phyloP scores from a whole-genome alignment of 805 yeast species.

The Metschnikowia continentalis region DNA sequence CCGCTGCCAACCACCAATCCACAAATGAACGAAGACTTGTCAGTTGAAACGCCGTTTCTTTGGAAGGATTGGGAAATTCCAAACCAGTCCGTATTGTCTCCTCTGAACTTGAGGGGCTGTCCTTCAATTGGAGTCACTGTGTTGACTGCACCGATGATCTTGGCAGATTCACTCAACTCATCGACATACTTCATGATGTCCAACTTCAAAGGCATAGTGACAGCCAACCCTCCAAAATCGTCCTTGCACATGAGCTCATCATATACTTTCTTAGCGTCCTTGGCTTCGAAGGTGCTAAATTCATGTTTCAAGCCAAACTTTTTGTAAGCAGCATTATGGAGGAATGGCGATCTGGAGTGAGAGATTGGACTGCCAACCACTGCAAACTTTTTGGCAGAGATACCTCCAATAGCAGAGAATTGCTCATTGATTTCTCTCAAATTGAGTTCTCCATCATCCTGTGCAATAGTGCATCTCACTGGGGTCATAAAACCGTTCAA shows the following conservation, averaged over 20 bases:
- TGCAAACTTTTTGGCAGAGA: slow-evolving; percentile 53
- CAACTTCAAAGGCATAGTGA: slow-evolving; percentile 89
- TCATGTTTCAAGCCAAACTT: slow-evolving; percentile 73
- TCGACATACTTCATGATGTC: slow-evolving; percentile 67
- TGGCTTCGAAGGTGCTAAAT: slow-evolving; percentile 67
- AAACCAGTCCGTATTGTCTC: slow-evolving; percentile 94
- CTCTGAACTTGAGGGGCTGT: slow-evolving; percentile 46
- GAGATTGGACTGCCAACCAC: slow-evolving; percentile 78
- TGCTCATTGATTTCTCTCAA: slow-evolving; percentile 60
- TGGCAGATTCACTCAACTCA: slow-evolving; percentile 72
- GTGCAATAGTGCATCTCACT: slow-evolving; percentile 67
- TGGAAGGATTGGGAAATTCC: slow-evolving; percentile 74
- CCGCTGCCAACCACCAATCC: slow-evolving; percentile 96
- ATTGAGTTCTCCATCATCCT: slow-evolving; percentile 69
- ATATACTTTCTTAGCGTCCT: slow-evolving; percentile 53
- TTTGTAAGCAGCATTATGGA: slow-evolving; percentile 78
- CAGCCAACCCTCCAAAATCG: slow-evolving; percentile 87
- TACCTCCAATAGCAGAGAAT: slow-evolving; percentile 59
- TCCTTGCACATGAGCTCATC: slow-evolving; percentile 45
- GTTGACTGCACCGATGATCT: slow-evolving; percentile 88
- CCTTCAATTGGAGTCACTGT: slow-evolving; percentile 58
- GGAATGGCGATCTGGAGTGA: slow-evolving; percentile 84
- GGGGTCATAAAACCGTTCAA: slow-evolving; percentile 78
- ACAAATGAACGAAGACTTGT: slow-evolving; percentile 29
- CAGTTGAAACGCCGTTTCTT: slow-evolving; percentile 55